Evolutionary conservation across 2,329 filamentous ascomycete genomes (phyloP).

Genomic region (Acrodontium crateriforme): DNA sequence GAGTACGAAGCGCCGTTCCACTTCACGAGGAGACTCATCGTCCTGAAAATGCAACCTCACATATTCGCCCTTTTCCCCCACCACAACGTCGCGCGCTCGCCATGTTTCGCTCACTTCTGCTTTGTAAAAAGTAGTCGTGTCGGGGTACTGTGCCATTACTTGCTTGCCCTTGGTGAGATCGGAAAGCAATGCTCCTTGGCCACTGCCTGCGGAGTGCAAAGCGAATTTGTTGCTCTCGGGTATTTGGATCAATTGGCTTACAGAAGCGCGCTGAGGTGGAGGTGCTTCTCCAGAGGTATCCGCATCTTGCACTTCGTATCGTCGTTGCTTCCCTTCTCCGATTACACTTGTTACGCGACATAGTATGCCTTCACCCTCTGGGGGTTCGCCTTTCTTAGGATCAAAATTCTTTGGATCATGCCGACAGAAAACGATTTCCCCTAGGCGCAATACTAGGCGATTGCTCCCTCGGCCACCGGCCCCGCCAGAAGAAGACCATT

Average conservation of each 20-base stretch:
- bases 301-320: constrained; percentile 39
- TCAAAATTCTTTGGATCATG: constrained; percentile 22
- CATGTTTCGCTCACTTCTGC: constrained; percentile 34
- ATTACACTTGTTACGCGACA: constrained; percentile 38
- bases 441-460: constrained; percentile 22
- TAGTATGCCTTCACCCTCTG: constrained; percentile 38
- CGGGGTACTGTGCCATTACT: constrained; percentile 38
- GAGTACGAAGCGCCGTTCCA: constrained; percentile 38
- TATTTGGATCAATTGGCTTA: constrained; percentile 35
- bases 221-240: constrained; percentile 25
- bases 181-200: too few relatives aligned
- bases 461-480: constrained; percentile 12
- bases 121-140: constrained; percentile 41
- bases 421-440: constrained; percentile 38
- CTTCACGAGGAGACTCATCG: constrained; percentile 35
- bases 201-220: too few relatives aligned
- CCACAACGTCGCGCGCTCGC: constrained; percentile 22
- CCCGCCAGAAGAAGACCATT: constrained; percentile 11
- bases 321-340: constrained; percentile 38
- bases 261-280: constrained; percentile 26
- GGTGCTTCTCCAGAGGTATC: constrained; percentile 23
- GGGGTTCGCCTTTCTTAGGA: constrained; percentile 17
- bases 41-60: constrained; percentile 36
- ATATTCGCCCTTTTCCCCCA: constrained; percentile 18
- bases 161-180: constrained; percentile 28